Base-by-base conservation (phyloP, 2,329 filamentous ascomycete species). In the Chaetomiaceae sp. region DNA sequence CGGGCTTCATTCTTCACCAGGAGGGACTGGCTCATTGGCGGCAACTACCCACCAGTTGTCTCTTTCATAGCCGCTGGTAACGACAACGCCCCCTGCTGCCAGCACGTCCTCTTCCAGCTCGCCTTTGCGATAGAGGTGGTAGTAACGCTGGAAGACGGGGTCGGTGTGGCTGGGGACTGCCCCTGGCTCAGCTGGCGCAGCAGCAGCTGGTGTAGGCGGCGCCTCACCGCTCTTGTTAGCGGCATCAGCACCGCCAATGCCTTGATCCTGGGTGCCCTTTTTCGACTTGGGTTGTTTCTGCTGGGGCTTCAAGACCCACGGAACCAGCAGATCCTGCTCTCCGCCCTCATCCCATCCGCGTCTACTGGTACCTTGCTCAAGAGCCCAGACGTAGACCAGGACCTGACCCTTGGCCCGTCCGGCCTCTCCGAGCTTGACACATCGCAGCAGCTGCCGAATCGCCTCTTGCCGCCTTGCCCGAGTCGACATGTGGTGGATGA, bases 31-130 rank as follows among this genome's bases (percentile, higher is more conserved):
- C 40, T 48, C 52, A 58, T 62, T 59, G 54, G 58, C 44, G 45
- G 57, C 58, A 48, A 96, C 85, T 49, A 85, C 90, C 92, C 92
- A 99, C 94, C 94, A 97, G 72, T 99, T 99, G 67, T 97, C 94
- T 73, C 85, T 91, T 67, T 99, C 94, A 71, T 97, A 99, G 30
- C 94, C 94, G 55, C 82, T 83, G 60, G 89, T 85, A 21, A 94
- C 64, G 13, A 96, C 82, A 44, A 71, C 72, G 7, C 91, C 94
- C 16, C 90, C 90, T 18, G 86, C 91, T 14, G 79, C 77, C 46
- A 70, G 68, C 53, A 96, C 80, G 67, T 96, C 88, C 38, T 82
- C 78, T 67, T 96, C 90, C 54, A 99, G 75, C 73, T 99, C 94
- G 14, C 89, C 89, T 66, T 89, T 80, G 49, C 82, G 79, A 70